Base-by-base conservation (phyloP, 2,329 filamentous ascomycete genomes). In the Aureobasidium uvarum region DNA sequence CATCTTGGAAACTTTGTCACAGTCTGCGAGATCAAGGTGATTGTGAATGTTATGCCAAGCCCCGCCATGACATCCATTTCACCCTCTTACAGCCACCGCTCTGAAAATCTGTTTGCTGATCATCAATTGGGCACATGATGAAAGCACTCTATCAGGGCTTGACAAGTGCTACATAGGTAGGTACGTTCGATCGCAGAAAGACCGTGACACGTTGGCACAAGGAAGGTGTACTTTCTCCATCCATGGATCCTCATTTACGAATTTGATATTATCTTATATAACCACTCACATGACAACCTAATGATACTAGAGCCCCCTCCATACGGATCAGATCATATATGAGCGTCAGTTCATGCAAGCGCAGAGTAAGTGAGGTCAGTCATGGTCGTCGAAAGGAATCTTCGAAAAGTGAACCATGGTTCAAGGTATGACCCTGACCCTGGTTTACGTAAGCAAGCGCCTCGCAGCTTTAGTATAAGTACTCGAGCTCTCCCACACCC, bases 1-100 rank as follows among this genome's bases (percentile, higher is more conserved):
- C 66, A 71, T 72, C n/a, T 65, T 65, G 45, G 36, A 46, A 60
- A 38, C 28, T 60, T 41, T 55, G 52, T 55, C 36, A 18, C 52
- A 1, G 28, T 10, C 14, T 18, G 13, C 14, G 8, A 25, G 52
- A 55, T 55, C 52, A 55, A 55, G 52, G 52, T 54, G n/a, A 20
- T 41, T 55, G 52, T 55, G 20, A 5, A 55, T 55, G 20, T 38
- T 20, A 20, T 55, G 52, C 52, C 52, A 55, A 55, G 52, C 52
- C 52, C 14, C 11, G 16, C 14, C 36, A 55, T 39, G 31, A 36
- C 51, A 51, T 51, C 23, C 51, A 51, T 51, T 23, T 48, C 23
- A 46, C 20, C 4, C 43, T 46, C 43, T 20, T 46, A 46, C n/a
- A 25, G 5, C 14, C 8, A 10, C 41, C 6, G 20, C 20, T n/a